Base-by-base conservation (phyloP, 2,329 filamentous ascomycete genomes). In the Talaromyces sp. region DNA sequence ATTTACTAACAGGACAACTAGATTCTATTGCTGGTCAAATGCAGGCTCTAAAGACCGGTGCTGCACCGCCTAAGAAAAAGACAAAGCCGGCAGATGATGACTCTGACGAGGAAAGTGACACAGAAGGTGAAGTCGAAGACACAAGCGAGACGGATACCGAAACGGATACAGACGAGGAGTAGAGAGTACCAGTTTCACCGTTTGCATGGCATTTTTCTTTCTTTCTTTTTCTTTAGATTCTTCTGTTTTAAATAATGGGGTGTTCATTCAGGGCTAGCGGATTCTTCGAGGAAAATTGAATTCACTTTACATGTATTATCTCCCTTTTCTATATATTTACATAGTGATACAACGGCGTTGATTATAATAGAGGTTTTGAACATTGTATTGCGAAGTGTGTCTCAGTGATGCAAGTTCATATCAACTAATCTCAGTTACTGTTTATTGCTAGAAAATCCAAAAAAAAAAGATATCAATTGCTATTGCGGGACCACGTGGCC, bases 21-120 rank as follows among this genome's bases (percentile, higher is more conserved):
- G 92, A 96, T 78, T 92, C 92, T 1, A 83, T 97, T 67, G 93
- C 92, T 56, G 92, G 92, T 64, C 91, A 96, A 77, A 95, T 96
- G 91, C 88, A 88, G 65, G 89, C 89, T 12, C 85, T 96, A 64
- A 96, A 95, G 81, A 89, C 88, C 12, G 89, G 78, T 36, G 80
- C 84, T 44, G 71, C 79, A 44, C 77, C 80, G 52, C 87, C 86
- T 79, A 83, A 85, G 69, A 85, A 83, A 73, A 81, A 81, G 73
- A 84, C 81, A 72, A 80, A 77, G 68, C 73, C 76, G 62, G 76
- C 72, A 30, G 76, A 79, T 54, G 85, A 85, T 2, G 80, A 82
- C 5, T 86, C 89, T n/a, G 84, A 82, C 60, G 88, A 91, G 58
- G 83, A 84, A 61, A 86, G 83, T 70, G 83, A 86, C 66, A 86